Base-by-base conservation (phyloP, 495 filamentous ascomycete species). In the Entonaema liquescens region DNA sequence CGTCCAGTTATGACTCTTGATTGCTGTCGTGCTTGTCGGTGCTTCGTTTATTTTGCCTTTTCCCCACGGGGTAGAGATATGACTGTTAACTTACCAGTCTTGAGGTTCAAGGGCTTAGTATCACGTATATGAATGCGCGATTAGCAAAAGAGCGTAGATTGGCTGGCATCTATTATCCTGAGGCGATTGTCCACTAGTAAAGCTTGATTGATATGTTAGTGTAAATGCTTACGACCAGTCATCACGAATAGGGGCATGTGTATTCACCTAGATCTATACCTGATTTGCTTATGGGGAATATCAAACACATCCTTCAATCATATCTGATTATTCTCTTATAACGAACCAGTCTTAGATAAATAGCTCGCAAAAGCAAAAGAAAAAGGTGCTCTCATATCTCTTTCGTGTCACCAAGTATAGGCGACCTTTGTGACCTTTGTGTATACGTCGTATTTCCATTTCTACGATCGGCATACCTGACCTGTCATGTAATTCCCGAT, bases 21-120 rank as follows among this genome's bases (percentile, higher is more conserved):
- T 28, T 52, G 40, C 25, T 50, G 65, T 59, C 67, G 53, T 63
- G 64, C 44, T 56, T 33, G 31, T 33, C 36, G 54, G 67, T 47
- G 60, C 36, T 42, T 62, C 15, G 7, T 35, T 19, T n/a, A 44
- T 62, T 38, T 42, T 17, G 47, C 8, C 6, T 9, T 35, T 67
- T 59, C 67, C 67, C 67, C 60, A 64, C 47, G 67, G 67, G 67
- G 59, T 50, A 40, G 3, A n/a, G 44, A 54, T 26, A 59, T 25
- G 36, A 42, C 28, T 60, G 56, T 67, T 25, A 26, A 31, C 36
- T 40, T 25, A 31, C 17, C 15, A 17, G 1, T 13, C 23, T 25
- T 53, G 26, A 53, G 15, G 29, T 29, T 3, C 12, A 29, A n/a
- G 26, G 25, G 23, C 2, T n/a, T 21, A 17, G 65, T 67, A 40